Percentiles rank a stretch among this genome's conserved stretches.
Conservation (phyloP, 140 eudicot genomes). For the Anethum foeniculum region DNA sequence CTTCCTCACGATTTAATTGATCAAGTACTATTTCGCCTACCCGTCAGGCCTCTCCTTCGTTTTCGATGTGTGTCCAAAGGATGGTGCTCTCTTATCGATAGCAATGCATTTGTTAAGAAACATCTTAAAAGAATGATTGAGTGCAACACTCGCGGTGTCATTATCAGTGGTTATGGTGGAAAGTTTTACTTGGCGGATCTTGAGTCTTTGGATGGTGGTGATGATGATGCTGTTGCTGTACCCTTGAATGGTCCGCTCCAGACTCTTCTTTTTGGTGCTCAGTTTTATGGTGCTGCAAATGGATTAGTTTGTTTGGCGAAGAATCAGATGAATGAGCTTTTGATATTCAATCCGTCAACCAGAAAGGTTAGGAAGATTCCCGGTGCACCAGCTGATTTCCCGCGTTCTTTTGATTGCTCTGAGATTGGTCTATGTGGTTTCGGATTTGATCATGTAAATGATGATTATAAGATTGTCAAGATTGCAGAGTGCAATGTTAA, state of each 20-base stretch:
- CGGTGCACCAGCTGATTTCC: not conserved
- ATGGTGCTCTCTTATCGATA: not conserved
- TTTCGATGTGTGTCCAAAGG: not conserved
- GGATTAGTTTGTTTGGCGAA: not conserved
- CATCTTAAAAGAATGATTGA: not conserved
- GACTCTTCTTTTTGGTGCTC: not conserved
- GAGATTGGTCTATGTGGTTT: not conserved
- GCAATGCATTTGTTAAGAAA: not conserved
- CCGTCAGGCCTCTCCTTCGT: not conserved
- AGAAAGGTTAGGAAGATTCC: not conserved
- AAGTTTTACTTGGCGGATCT: not conserved
- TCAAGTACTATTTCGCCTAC: not conserved
- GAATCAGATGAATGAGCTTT: not conserved
- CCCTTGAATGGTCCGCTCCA: not conserved
- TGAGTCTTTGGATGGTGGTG: not conserved
- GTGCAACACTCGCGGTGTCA: not conserved
- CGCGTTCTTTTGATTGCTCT: not conserved
- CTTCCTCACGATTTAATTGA: not conserved
- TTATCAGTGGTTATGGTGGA: not conserved
- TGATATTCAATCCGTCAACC: not conserved
- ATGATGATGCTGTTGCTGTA: not conserved
- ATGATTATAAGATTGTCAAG: not conserved
- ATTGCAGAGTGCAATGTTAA: not conserved
- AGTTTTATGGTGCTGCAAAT: not conserved
- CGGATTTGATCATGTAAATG: not conserved